A percentile compares a stretch with the other conserved stretches of the same genome.
phyloP scores from a whole-genome alignment of 148 eudicot species.

The Nepenthes gracilis region DNA sequence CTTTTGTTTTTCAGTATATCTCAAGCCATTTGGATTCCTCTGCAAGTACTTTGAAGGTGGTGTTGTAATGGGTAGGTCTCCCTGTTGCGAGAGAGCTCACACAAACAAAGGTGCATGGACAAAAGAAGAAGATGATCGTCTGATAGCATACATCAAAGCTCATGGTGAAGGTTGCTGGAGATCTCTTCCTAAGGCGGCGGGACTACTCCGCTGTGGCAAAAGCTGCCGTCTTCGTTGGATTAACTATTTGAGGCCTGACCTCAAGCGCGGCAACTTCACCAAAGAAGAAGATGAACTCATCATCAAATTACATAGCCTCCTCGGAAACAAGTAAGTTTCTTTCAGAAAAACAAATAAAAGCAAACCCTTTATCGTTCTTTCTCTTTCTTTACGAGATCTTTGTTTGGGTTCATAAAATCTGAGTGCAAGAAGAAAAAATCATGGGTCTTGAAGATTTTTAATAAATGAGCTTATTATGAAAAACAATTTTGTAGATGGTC shows the following conservation, averaged over 20 bases:
- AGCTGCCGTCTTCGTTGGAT: conserved; percentile 93
- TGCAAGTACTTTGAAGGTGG: too few species aligned
- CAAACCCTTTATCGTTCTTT: too few species aligned
- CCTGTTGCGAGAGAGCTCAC: conserved; percentile 95
- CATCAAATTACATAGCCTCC: conserved; percentile 85
- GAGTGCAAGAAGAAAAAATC: too few species aligned
- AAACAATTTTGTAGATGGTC: conserved; percentile 35
- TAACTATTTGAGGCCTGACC: conserved; percentile 78
- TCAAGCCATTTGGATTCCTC: too few species aligned
- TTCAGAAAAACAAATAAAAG: neutral
- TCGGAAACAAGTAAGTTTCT: conserved; percentile 73
- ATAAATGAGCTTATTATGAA: neutral
- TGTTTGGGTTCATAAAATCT: too few species aligned
- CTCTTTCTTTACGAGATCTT: too few species aligned
- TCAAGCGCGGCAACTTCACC: conserved; percentile 81
- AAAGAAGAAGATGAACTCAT: conserved; percentile 86
- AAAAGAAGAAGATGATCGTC: conserved; percentile 85
- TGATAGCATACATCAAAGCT: conserved; percentile 60
- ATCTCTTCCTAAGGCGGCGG: conserved; percentile 85
- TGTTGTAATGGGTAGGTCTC: conserved; percentile 75
- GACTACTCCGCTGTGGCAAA: conserved; percentile 84
- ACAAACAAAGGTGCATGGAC: conserved; percentile 99
- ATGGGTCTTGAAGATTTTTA: too few species aligned
- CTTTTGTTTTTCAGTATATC: neutral
- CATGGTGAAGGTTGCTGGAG: conserved; percentile 97